These are phyloP conservation scores for Skeletonema grethae DNA, from an alignment of 108 stramenopile species.

Conservation along the genomic window DNA sequence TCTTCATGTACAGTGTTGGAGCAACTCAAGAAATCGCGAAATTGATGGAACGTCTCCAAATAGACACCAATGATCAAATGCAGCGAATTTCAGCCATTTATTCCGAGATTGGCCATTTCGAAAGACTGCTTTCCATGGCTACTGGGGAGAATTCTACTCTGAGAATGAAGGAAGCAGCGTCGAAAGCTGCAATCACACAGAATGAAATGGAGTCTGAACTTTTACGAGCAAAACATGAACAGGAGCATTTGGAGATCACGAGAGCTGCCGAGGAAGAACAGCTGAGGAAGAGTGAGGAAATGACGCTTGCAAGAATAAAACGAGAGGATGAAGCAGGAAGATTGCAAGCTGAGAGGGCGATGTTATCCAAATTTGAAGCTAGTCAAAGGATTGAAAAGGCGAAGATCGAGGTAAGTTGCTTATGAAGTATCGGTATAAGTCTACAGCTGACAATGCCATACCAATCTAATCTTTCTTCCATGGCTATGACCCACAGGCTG, in stretches of 20 bases:
- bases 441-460: too few relatives aligned
- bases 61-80: conserved; percentile 34
- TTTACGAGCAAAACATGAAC: conserved; percentile 46
- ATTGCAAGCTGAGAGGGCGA: conserved; percentile 28
- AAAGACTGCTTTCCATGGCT: conserved; percentile 36
- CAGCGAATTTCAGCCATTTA: conserved; percentile 40
- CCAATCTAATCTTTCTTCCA: too few relatives aligned
- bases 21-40: conserved; percentile 68
- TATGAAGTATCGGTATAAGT: too few relatives aligned
- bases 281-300: conserved; percentile 36
- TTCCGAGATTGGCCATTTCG: conserved; percentile 39
- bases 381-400: conserved; percentile 44
- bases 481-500: conserved; percentile 2
- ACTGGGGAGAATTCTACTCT: conserved; percentile 49
- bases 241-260: conserved; percentile 45
- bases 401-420: conserved; percentile 15
- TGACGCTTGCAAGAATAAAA: conserved; percentile 46
- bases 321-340: conserved; percentile 56
- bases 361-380: conserved; percentile 58
- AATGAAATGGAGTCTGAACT: conserved; percentile 55
- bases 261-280: conserved; percentile 44
- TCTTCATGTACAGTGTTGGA: conserved; percentile 74
- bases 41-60: conserved; percentile 35
- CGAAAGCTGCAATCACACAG: conserved; percentile 47
- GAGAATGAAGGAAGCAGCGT: conserved; percentile 50